Conservation (phyloP, 805 yeast species). For the Kodamaea laetipori region DNA sequence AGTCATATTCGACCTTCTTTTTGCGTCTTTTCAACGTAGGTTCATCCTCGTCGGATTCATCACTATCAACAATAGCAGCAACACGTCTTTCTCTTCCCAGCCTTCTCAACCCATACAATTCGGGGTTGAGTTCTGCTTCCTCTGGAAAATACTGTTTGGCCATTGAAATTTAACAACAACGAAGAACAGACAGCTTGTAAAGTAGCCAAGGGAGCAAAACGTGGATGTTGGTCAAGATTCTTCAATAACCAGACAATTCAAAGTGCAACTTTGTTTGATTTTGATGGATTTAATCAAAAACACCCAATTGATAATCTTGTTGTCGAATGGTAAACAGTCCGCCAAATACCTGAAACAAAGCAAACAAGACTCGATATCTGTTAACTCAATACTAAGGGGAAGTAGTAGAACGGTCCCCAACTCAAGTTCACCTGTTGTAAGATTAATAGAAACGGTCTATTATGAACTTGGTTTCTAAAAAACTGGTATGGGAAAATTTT, state of each 20-base stretch:
- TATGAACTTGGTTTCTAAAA: constrained; percentile 1
- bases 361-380: not conserved
- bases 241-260: not conserved
- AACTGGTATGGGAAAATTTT: constrained; percentile 9
- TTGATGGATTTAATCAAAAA: not conserved
- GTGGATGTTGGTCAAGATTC: not conserved
- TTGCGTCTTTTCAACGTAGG: constrained; percentile 14
- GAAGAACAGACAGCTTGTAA: not conserved
- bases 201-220: not conserved
- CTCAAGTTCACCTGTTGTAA: not conserved
- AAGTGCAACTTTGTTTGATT: not conserved
- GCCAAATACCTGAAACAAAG: not conserved
- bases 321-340: not conserved
- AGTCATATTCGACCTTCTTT: constrained; percentile 17
- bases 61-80: constrained; percentile 36
- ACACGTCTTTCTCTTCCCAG: constrained; percentile 62
- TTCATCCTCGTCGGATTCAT: constrained; percentile 34
- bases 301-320: not conserved
- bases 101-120: constrained; percentile 79
- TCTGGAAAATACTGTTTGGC: constrained; percentile 40
- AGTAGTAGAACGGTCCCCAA: not conserved
- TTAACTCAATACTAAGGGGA: not conserved
- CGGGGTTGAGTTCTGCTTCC: constrained; percentile 71
- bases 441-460: not conserved
- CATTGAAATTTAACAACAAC: constrained; percentile 19